Base-by-base conservation (phyloP, 1,284 basidiomycete species). In the Pseudozyma tsukubaensis region DNA sequence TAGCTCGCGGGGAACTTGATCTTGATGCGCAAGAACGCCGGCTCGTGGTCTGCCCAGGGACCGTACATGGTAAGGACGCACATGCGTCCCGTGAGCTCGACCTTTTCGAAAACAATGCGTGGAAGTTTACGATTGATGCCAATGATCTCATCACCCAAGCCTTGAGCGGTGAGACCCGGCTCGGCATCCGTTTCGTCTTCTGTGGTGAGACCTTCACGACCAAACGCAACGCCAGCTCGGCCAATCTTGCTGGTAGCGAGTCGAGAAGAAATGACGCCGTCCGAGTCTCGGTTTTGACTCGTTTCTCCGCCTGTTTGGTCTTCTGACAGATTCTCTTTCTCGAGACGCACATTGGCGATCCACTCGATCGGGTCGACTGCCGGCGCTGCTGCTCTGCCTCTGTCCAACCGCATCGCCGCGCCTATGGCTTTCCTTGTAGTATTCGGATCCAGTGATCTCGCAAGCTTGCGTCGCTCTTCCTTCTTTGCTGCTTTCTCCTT, bases 61-160 rank as follows among this genome's bases (percentile, higher is more conserved):
- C 83, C 83, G 50, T 82, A 81, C 49, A 82, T 69, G 9, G 70
- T 71, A 9, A 81, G 53, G 8, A 77, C 79, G 49, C 77, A 79
- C 36, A 66, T 65, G 18, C 78, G 77, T 19, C 72, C 59, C 3
- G 76, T 77, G 2, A 83, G 61, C 43, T 83, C 82, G 39, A 81
- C 74, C 24, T 73, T 70, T 52, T 83, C 82, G 47, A 82, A 78
- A 0, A 74, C 57, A 35, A 77, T 71, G 19, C 70, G 59, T 0
- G 73, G 76, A 24, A 78, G 67, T 36, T 71, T 70, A 40, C 74
- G 72, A 24, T 73, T 78, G 44, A 83, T 73, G 34, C 66, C 61
- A 53, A 78, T 55, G 51, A 81, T 77, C 56, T 81, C 78, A 44
- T 78, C 73, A 1, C 73, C 73, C 12, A 82, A 49, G 3, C 60